Base-by-base conservation (phyloP, 352 stramenopile genomes). In the Globisporangium takayamanum region DNA sequence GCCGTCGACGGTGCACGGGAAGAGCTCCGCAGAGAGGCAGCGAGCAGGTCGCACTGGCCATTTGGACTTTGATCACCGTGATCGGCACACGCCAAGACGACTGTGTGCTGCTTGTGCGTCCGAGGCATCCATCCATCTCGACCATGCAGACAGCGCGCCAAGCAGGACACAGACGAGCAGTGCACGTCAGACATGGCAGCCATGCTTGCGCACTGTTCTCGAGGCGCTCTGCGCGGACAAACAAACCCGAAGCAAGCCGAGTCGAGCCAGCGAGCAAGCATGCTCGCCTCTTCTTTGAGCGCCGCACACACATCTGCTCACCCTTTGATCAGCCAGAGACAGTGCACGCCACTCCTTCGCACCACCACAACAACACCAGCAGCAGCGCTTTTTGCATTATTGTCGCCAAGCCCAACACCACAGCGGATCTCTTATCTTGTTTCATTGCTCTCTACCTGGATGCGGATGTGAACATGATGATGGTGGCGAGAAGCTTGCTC, bases 1-100 rank as follows among this genome's bases (percentile, higher is more conserved):
- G 41, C 4, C 22, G 33, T 10, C 22, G 28, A 33, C 28, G 20
- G 26, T 49, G 37, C 52, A 49, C 46, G 39, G 22, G 37, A 50
- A 45, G 42, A 37, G 45, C 42, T 57, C 54, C 50, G 28, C 16
- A 59, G 39, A 45, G 25, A 50, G 42, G 28, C 20, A 33, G 41
- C 14, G 41, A 46, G 41, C 41, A n/a, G 12, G 41, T n/a, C 15
- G 33, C 33, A 39, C 33, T 36, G 39, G 12, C 15, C 5, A 44
- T 44, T 36, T 36, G 30, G 30, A 36, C 30, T 5, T 36, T 36
- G 30, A 8, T 36, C 30, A 8, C 8, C 30, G 30, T 10, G 36
- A 41, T 41, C 22, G 22, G 22, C 22, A 22, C 22, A 22, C 22
- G 22, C 22, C 22, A 22, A 22, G 22, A 22, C 22, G 22, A 22